phyloP scores from a whole-genome alignment of 768 basidiomycete genomes.

The Tubosaeta sp. region DNA sequence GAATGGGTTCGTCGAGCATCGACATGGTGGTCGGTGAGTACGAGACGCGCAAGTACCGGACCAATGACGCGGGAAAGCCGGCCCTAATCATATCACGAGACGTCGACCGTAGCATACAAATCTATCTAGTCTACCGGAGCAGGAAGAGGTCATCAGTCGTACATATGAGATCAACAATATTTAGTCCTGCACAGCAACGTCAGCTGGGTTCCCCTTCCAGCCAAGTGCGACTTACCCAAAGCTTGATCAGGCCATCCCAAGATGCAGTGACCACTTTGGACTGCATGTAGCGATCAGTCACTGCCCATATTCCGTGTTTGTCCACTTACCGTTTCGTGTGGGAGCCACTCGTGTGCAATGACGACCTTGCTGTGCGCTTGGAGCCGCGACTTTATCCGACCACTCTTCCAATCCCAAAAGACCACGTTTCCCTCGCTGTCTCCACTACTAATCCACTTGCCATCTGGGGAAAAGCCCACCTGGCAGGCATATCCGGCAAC shows the following conservation, averaged over 20 bases:
- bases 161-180: background rate
- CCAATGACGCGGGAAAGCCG: slow-evolving; percentile 26
- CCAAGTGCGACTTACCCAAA: slow-evolving; percentile 70
- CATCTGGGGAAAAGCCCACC: slow-evolving; percentile 96
- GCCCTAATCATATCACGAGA: slow-evolving; percentile 27
- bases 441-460: slow-evolving; percentile 96
- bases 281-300: slow-evolving; percentile 39
- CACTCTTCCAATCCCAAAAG: slow-evolving; percentile 99
- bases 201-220: background rate
- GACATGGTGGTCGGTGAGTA: slow-evolving; percentile 24
- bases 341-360: slow-evolving; percentile 96
- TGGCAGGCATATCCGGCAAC: slow-evolving; percentile 97
- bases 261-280: slow-evolving; percentile 96
- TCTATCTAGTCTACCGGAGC: too few species aligned
- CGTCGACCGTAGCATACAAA: too few species aligned
- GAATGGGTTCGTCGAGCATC: slow-evolving; percentile 50
- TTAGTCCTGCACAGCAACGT: slow-evolving; percentile 29
- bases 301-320: background rate
- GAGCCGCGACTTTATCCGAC: slow-evolving; percentile 86
- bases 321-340: slow-evolving; percentile 86
- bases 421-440: slow-evolving; percentile 94
- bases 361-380: slow-evolving; percentile 94
- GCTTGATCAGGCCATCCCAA: slow-evolving; percentile 97
- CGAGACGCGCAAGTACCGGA: background rate
- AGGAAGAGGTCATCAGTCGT: too few species aligned